Base-by-base conservation (phyloP, 2,329 filamentous ascomycete species). In the Alternaria solani region DNA sequence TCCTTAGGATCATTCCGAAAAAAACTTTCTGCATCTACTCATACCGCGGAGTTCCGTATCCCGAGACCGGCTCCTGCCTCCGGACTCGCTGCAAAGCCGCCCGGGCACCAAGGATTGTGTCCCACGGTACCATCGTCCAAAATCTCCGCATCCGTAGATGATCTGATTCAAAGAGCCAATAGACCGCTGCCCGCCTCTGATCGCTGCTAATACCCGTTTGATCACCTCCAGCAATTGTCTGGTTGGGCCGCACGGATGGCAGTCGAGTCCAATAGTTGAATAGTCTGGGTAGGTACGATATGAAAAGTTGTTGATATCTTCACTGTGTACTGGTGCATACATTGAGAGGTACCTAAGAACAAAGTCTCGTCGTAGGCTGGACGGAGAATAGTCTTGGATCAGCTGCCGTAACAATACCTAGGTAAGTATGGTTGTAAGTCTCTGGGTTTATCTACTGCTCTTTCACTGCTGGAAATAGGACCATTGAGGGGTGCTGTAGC, bases 281-380 rank as follows among this genome's bases (percentile, higher is more conserved):
- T 90, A 81, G 62, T 90, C 88, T 0, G 88, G 87, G 59, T 86
- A 85, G 0, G 79, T 88, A 57, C 88, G 81, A 0, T 88, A 88
- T 16, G 60, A 64, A 9, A 57, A 62, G 46, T 65, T 70, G 55
- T 62, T 63, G 1, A 34, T 61, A 42, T 52, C 54, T 25, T 62
- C 42, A 23, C 56, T 57, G 59, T 65, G 65, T 38, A 49, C 52
- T 2, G 64, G 62, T 7, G 43, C 36, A 32, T 46, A 54, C 3
- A 47, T 54, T 5, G 8, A 20, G 9, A 70, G 62, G 32, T 67
- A 68, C 5, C 38, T 57, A 1, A 42, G 39, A 2, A 68, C 66
- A 7, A 66, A 1, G 51, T 60, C 8, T 79, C 61, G 62, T 86
- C 83, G 69, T 82, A 86, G 3, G 64, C 64, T 2, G 83, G 82